Conservation (phyloP, 208 protist genomes). For the Angomonas deanei region DNA sequence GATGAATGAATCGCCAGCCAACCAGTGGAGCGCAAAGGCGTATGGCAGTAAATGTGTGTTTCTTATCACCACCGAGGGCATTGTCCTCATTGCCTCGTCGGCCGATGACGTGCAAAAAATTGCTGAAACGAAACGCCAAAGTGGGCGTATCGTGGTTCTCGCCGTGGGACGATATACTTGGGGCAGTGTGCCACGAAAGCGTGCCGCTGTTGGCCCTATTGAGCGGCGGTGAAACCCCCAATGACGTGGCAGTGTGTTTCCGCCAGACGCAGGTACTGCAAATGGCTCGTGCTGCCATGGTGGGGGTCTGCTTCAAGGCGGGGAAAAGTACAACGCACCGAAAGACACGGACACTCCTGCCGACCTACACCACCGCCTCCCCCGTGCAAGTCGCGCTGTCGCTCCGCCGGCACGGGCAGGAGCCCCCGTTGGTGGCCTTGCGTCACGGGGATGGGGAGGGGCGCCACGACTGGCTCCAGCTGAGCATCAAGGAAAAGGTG, state of each 20-base stretch:
- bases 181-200: not conserved
- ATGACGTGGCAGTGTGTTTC: not conserved
- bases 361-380: not conserved
- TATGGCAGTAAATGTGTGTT: not conserved
- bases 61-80: not conserved
- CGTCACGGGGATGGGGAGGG: slow-evolving; percentile 9
- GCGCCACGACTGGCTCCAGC: slow-evolving; percentile 35
- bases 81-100: not conserved
- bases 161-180: slow-evolving; percentile 18
- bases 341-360: not conserved
- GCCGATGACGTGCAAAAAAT: not conserved
- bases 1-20: not conserved
- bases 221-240: not conserved
- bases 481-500: slow-evolving; percentile 46
- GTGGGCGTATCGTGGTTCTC: not conserved
- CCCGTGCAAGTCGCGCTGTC: slow-evolving; percentile 19
- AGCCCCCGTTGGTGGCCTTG: slow-evolving; percentile 31
- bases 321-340: not conserved
- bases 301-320: not conserved
- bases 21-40: not conserved
- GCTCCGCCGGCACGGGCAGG: slow-evolving; percentile 26
- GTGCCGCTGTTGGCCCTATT: not conserved
- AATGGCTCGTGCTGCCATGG: not conserved
- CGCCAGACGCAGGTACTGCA: not conserved
- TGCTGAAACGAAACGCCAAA: not conserved